Percentiles rank a stretch among this genome's conserved stretches.
Conservation (phyloP, 495 filamentous ascomycete species). For the Aspergillus leporis region DNA sequence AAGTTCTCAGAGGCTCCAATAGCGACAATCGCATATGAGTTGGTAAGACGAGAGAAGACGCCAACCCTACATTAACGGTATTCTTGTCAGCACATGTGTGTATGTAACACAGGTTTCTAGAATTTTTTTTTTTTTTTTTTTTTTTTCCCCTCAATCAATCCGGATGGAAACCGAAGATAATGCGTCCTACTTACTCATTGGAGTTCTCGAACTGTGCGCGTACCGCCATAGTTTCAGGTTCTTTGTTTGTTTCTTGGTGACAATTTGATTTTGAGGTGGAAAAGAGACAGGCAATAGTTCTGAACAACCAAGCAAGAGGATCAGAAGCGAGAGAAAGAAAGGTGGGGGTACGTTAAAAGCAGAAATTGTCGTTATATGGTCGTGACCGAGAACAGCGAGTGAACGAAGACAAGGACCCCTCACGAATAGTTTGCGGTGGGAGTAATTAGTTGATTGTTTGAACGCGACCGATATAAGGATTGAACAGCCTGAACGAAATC, state of each 20-base stretch:
- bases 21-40: constrained; percentile 91
- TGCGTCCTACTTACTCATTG: constrained; percentile 72
- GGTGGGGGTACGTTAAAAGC: constrained; percentile 11
- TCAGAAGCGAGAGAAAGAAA: constrained; percentile 4
- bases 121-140: neutral
- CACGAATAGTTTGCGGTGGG: neutral
- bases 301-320: neutral
- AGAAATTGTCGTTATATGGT: constrained; percentile 5
- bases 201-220: constrained; percentile 96
- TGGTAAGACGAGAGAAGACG: constrained; percentile 94
- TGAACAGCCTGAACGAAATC: neutral
- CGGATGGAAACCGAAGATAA: neutral
- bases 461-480: neutral
- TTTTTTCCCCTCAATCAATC: neutral
- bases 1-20: constrained; percentile 97
- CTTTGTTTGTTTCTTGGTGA: neutral
- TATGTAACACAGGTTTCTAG: too few relatives aligned
- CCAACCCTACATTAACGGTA: constrained; percentile 65
- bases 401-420: neutral
- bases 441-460: neutral
- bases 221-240: constrained; percentile 63
- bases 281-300: neutral
- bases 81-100: constrained; percentile 3
- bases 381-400: neutral
- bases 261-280: neutral